Base-by-base conservation (phyloP, 116 monocot species). In the Trichopus zeylanicus region DNA sequence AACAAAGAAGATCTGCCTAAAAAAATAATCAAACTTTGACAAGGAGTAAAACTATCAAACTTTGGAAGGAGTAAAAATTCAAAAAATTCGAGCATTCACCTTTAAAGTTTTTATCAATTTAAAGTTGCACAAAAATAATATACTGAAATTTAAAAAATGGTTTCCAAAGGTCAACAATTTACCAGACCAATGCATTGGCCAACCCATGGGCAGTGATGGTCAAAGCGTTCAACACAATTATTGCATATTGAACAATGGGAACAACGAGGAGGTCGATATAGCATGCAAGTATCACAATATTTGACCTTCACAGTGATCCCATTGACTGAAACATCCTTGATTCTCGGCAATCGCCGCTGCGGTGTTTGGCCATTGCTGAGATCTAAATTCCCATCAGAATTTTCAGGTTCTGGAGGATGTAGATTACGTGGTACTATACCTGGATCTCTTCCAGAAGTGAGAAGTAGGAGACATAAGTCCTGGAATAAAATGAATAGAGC, bases 191-290 rank as follows among this genome's bases (percentile, higher is more conserved):
- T 90, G 72, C 90, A 90, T 53, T 90, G 90, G 18, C 90, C 90
- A 60, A 90, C 90, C 90, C 90, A 85, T 22, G 90, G 85, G 51
- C 90, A 90, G 66, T 90, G 90, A 65, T 90, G 90, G 51, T 90
- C 90, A 61, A 90, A 90, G 5, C 79, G 78, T 61, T 85, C 62
- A 18, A 90, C 90, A 56, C 85, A 90, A 52, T 90, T 90, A 58
- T 90, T 76, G 81, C 90, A 90, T 46, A 90, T 90, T 59, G 90
- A 90, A 56, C 90, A 90, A 48, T 90, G 90, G 1, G 90, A 90
- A 64, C 90, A 90, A n/a, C 90, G 81, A 62, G 90, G 90, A 58
- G 90, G 90, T 7, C 85, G 70, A 74, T 90, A 90, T 38, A 90
- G 76, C 90, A 85, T 85, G 71, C 90, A 85, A 15, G 90, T 85